Evolutionary conservation across 2,329 filamentous ascomycete species (phyloP).

Genomic region (Curvularia hawaiiensis): DNA sequence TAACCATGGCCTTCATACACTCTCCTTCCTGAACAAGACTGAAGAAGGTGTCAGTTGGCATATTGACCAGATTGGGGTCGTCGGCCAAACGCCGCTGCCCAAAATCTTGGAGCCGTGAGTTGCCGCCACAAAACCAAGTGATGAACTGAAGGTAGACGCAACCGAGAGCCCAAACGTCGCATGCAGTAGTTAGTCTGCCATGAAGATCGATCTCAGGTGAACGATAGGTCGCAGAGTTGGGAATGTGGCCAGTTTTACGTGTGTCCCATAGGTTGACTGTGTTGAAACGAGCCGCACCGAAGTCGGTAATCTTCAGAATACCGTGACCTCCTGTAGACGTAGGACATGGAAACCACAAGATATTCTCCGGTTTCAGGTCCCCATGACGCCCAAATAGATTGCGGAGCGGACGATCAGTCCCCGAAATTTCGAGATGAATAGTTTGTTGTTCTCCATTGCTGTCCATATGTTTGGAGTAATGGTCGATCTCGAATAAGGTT

Average conservation of each 20-base stretch:
- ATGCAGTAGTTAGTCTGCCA: slow-evolving; percentile 27
- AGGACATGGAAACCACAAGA: slow-evolving; percentile 36
- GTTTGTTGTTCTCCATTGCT: neutral
- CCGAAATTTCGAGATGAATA: neutral
- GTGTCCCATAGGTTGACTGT: slow-evolving; percentile 6
- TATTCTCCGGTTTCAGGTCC: slow-evolving; percentile 47
- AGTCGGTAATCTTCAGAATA: slow-evolving; percentile 42
- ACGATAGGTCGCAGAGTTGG: slow-evolving; percentile 40
- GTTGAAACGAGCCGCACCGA: slow-evolving; percentile 26
- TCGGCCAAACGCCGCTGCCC: neutral
- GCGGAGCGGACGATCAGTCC: neutral
- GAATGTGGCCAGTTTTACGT: neutral
- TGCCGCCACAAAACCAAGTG: slow-evolving; percentile 29
- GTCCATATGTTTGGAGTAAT: neutral
- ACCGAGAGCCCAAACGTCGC: slow-evolving; percentile 45
- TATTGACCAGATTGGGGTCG: neutral
- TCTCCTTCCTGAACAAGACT: neutral
- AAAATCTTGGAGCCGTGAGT: neutral
- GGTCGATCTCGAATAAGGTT: neutral
- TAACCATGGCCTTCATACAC: neutral
- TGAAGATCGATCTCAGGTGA: slow-evolving; percentile 46
- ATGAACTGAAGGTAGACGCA: slow-evolving; percentile 39
- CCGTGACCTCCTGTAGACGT: slow-evolving; percentile 8
- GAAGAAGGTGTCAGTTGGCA: slow-evolving; percentile 1
- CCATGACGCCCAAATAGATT: slow-evolving; percentile 39